These are phyloP conservation scores for Gloeophyllum trabeum DNA, from an alignment of 768 basidiomycete genomes.

Conservation along the genomic window DNA sequence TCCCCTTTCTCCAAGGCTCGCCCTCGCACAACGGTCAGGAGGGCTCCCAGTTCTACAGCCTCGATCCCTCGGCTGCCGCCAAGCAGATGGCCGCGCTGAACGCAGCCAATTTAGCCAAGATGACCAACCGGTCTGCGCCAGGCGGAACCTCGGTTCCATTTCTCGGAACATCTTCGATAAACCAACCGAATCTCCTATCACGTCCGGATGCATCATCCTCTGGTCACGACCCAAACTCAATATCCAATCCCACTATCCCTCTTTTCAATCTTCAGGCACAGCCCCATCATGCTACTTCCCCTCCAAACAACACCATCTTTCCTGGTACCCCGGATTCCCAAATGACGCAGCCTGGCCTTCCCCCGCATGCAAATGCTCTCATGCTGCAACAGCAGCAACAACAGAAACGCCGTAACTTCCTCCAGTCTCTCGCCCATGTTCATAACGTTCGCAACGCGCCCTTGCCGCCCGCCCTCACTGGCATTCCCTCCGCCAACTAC, in stretches of 20 bases:
- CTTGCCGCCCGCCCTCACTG: constrained; percentile 66
- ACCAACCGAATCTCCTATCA: constrained; percentile 20
- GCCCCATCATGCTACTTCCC: not conserved
- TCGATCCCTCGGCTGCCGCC: constrained; percentile 57
- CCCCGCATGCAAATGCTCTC: constrained; percentile 21
- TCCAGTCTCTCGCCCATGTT: constrained; percentile 44
- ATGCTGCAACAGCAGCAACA: constrained; percentile 25
- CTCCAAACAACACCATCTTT: constrained; percentile 1
- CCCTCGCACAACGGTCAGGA: not conserved
- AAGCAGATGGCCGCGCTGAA: constrained; percentile 78
- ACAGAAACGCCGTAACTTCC: constrained; percentile 49
- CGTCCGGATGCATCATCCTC: no score
- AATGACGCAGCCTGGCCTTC: constrained; percentile 23
- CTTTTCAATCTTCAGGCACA: not conserved
- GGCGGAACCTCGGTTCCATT: constrained; percentile 49
- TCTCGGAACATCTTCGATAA: constrained; percentile 44
- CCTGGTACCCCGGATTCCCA: constrained; percentile 16
- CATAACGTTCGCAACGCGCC: constrained; percentile 51
- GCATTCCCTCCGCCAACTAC: constrained; percentile 42
- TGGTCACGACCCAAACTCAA: not conserved
- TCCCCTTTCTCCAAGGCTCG: not conserved
- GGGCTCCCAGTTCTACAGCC: constrained; percentile 26
- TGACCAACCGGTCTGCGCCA: constrained; percentile 36
- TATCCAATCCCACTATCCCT: not conserved
- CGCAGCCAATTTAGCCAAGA: constrained; percentile 49